Conservation (phyloP, 1,284 basidiomycete species). For the Heliocybe sulcata region DNA sequence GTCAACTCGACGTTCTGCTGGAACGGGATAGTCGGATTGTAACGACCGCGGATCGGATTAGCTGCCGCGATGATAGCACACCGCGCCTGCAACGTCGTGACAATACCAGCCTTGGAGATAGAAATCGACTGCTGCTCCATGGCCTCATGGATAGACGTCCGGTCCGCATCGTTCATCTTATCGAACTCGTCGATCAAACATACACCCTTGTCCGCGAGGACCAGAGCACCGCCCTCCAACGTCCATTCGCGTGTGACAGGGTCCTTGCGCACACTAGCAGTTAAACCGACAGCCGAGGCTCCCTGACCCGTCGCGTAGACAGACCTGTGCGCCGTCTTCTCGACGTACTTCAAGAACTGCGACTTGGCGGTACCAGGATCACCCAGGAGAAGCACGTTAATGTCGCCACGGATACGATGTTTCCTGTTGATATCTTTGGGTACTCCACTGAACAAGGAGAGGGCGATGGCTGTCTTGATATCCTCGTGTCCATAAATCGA, state of each 20-base stretch:
- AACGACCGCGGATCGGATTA: constrained; percentile 93
- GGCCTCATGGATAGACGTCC: constrained; percentile 98
- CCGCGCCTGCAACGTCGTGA: constrained; percentile 93
- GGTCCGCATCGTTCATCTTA: constrained; percentile 99
- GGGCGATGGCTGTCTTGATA: constrained; percentile 95
- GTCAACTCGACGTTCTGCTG: constrained; percentile 98
- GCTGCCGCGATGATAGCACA: constrained; percentile 98
- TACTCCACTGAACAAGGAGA: constrained; percentile 92
- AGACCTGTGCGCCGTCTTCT: constrained; percentile 96
- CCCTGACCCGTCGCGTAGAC: constrained; percentile 99
- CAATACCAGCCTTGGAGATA: constrained; percentile 98
- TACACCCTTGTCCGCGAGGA: constrained; percentile 97
- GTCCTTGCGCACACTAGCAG: constrained; percentile 96
- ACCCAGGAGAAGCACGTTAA: constrained; percentile 92
- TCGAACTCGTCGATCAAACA: constrained; percentile 99
- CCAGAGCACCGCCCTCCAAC: constrained; percentile 94
- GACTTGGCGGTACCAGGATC: constrained; percentile 99
- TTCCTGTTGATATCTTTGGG: constrained; percentile 96
- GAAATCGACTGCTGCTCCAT: constrained; percentile 99
- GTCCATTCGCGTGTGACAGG: constrained; percentile 98
- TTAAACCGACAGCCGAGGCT: constrained; percentile 96
- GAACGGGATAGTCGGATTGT: constrained; percentile 97
- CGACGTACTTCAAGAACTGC: constrained; percentile 98
- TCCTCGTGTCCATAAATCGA: constrained; percentile 99
- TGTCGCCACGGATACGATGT: constrained; percentile 94